Evolutionary conservation across 371 early-diverging fungal species (phyloP), one percentile per base, ranked within the genome.

Genomic region (Mucor mucedo): DNA sequence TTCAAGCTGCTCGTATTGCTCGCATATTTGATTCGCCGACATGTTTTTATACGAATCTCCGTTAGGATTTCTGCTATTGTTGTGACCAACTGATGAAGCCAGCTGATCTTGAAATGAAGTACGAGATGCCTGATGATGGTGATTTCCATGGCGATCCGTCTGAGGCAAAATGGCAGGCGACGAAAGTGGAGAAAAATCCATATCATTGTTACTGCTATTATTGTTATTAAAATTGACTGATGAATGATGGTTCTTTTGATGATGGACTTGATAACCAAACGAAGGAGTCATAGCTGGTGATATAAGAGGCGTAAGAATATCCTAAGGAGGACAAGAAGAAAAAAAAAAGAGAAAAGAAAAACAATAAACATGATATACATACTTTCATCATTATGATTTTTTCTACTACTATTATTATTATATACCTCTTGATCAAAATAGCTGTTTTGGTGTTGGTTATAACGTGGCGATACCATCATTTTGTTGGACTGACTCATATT

Each of bases 221-320:
- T n/a, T 30, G 14, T 10, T 52, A 38, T 47, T 13, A 53, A 42
- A 52, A 14, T 56, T 48, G 28, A 62, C 41, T 21, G 70, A 67
- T 14, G 78, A 28, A 32, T 70, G 62, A 48, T 72, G 68, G 77
- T 69, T 44, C 66, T 71, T 52, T 70, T 72, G 72, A 47, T 42
- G 60, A 28, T 56, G 60, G 5, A 65, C 75, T 73, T 55, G 63
- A 30, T 65, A 68, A 32, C 52, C 52, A 35, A 68, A 70, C 16
- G 85, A 85, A 32, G 88, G 88, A 11, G 86, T 88, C 78, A 84
- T 84, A 27, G 85, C 86, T 11, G 88, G 88, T 8, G 88, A 88
- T 49, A 88, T 83, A 48, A 88, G 71, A 6, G 88, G 88, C 9
- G 87, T 85, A 30, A 80, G 68, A 53, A 79, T 76, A 50, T 77